A percentile compares a stretch with the other conserved stretches of the same genome.
Evolutionary conservation across 257 asterid genomes (phyloP).

Genomic region (Petrea volubilis): DNA sequence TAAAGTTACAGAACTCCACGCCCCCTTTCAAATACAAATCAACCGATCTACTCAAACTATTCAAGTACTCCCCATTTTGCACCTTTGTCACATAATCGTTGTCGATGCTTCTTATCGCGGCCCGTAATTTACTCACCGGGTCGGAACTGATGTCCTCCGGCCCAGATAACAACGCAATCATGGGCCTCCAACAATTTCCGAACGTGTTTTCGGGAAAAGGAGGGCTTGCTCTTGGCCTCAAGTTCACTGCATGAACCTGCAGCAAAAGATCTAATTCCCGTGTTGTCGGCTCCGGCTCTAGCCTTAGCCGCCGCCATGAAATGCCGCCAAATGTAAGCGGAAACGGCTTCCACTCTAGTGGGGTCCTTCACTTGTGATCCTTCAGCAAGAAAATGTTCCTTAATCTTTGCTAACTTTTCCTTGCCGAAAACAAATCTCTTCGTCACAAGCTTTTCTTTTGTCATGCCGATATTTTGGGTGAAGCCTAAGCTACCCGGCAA

Average conservation of each 20-base stretch:
- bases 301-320: conserved; percentile 11
- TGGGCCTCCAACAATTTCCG: conserved; percentile 13
- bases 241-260: conserved; percentile 26
- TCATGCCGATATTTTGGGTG: background rate
- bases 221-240: conserved; percentile 32
- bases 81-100: background rate
- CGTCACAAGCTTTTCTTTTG: conserved; percentile 19
- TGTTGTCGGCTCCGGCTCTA: no score
- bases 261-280: background rate
- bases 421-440: conserved; percentile 33
- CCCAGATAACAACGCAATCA: background rate
- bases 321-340: conserved; percentile 38
- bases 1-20: background rate
- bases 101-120: background rate
- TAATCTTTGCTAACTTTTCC: conserved; percentile 22
- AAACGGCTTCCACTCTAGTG: conserved; percentile 46
- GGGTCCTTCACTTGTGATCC: conserved; percentile 25
- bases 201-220: background rate
- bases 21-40: background rate
- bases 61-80: background rate
- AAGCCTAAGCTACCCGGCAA: background rate
- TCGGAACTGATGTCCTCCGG: background rate
- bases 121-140: background rate
- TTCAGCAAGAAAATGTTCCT: background rate
- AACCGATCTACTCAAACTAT: background rate